Conservation (phyloP, 192 early-diverging fungal species). For the Backusella mclennaniae region DNA sequence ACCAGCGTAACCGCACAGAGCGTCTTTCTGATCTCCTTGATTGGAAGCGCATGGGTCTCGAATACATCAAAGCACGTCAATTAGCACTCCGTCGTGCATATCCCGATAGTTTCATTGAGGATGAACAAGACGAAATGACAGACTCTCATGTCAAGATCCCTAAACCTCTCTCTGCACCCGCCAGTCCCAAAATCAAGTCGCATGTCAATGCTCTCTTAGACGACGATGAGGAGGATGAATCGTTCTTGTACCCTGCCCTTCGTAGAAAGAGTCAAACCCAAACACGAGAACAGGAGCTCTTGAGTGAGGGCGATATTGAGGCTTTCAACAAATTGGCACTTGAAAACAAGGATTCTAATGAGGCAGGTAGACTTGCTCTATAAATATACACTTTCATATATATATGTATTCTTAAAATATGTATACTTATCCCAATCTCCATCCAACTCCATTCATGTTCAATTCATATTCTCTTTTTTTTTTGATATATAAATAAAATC, state of each 20-base stretch:
- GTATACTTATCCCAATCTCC: neutral
- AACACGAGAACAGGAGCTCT: slow-evolving; percentile 29
- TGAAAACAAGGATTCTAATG: slow-evolving; percentile 27
- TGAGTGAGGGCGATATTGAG: slow-evolving; percentile 43
- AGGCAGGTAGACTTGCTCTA: slow-evolving; percentile 10
- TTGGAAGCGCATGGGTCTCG: slow-evolving; percentile 98
- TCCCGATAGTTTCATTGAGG: slow-evolving; percentile 80
- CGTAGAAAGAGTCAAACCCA: slow-evolving; percentile 17
- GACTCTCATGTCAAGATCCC: slow-evolving; percentile 73
- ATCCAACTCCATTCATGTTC: neutral
- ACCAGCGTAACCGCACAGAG: slow-evolving; percentile 97
- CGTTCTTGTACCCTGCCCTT: slow-evolving; percentile 35
- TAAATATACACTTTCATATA: neutral
- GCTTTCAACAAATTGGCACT: slow-evolving; percentile 35
- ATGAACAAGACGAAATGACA: slow-evolving; percentile 57
- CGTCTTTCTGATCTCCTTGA: slow-evolving; percentile 93
- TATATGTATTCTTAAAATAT: neutral
- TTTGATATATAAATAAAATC: neutral
- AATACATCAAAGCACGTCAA: slow-evolving; percentile 97
- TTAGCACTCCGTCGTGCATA: slow-evolving; percentile 86
- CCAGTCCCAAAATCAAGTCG: slow-evolving; percentile 62
- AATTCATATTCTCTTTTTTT: neutral
- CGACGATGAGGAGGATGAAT: slow-evolving; percentile 45
- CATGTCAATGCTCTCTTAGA: slow-evolving; percentile 14
- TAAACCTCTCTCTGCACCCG: slow-evolving; percentile 84